Percentiles rank a stretch among this genome's conserved stretches.
These are phyloP conservation scores for Paramecium caudatum DNA, from an alignment of 73 alveolate species.

Conservation along the genomic window DNA sequence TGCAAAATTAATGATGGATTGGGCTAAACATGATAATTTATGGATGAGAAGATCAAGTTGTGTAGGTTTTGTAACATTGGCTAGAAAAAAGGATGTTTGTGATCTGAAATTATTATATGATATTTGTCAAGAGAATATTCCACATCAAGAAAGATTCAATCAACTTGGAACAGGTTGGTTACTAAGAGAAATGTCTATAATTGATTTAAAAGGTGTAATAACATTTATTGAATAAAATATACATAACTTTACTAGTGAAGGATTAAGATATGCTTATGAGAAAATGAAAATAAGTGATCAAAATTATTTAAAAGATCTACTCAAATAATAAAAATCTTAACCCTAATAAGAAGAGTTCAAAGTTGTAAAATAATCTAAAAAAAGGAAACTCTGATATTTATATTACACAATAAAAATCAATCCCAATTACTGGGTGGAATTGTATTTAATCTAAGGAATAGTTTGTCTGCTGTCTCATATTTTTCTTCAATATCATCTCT, in stretches of 20 bases:
- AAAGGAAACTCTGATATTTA: conserved; percentile 14
- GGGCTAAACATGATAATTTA: conserved; percentile 66
- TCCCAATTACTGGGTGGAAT: conserved; percentile 71
- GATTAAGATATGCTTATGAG: conserved; percentile 61
- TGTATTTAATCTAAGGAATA: conserved; percentile 30
- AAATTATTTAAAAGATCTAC: not conserved
- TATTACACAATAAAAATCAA: not conserved
- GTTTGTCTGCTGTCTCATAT: conserved; percentile 3
- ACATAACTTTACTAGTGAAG: conserved; percentile 38
- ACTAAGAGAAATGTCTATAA: conserved; percentile 51
- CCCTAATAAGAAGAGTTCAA: too few species aligned
- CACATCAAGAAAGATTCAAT: conserved; percentile 57
- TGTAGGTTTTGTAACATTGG: conserved; percentile 57
- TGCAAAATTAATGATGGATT: conserved; percentile 61
- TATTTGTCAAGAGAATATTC: conserved; percentile 13
- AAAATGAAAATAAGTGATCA: conserved; percentile 46
- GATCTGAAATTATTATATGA: conserved; percentile 24
- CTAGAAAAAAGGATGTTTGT: conserved; percentile 19
- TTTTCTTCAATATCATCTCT: conserved; percentile 63
- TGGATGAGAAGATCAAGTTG: conserved; percentile 72
- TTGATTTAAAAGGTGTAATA: conserved; percentile 49
- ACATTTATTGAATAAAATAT: conserved; percentile 23
- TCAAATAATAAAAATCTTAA: not conserved
- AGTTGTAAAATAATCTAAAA: too few species aligned
- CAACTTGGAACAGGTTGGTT: conserved; percentile 66